Percentiles rank a stretch among this genome's conserved stretches.
phyloP scores from a whole-genome alignment of 768 basidiomycete species.

The Phaeotremella fagi region DNA sequence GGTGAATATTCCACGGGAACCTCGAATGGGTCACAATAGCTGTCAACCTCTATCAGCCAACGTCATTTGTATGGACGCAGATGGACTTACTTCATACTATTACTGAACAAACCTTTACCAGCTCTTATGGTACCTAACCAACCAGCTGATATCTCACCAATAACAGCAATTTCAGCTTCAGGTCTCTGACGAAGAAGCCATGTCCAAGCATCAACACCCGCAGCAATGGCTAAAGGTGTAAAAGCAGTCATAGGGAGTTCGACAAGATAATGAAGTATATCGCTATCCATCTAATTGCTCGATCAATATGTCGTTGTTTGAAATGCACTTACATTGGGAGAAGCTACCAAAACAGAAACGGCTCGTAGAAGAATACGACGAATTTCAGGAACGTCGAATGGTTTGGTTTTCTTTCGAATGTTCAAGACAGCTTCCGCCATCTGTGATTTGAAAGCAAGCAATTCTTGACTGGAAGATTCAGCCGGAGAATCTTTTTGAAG shows the following conservation, averaged over 20 bases:
- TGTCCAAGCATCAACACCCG: constrained; percentile 91
- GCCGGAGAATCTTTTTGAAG: constrained; percentile 62
- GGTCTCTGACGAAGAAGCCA: constrained; percentile 89
- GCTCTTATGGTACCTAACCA: constrained; percentile 79
- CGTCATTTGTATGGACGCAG: not conserved
- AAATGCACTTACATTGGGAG: constrained; percentile 55
- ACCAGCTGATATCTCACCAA: constrained; percentile 77
- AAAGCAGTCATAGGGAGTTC: constrained; percentile 82
- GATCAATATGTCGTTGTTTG: not conserved
- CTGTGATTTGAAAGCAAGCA: constrained; percentile 63
- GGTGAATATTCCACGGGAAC: constrained; percentile 82
- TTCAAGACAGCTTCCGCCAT: constrained; percentile 64
- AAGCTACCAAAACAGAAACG: constrained; percentile 71
- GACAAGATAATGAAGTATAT: constrained; percentile 80
- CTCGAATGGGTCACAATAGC: constrained; percentile 82
- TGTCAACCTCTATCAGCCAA: constrained; percentile 44
- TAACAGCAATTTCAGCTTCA: constrained; percentile 71
- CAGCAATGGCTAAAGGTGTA: constrained; percentile 75
- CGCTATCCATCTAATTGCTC: constrained; percentile 67
- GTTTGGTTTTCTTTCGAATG: constrained; percentile 66
- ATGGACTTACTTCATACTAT: constrained; percentile 65
- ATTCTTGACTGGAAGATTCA: constrained; percentile 59
- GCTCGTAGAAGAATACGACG: constrained; percentile 81
- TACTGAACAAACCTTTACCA: constrained; percentile 78
- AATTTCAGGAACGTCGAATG: constrained; percentile 74